Base-by-base conservation (phyloP, 371 early-diverging fungal species). In the Batkoa obscura region DNA sequence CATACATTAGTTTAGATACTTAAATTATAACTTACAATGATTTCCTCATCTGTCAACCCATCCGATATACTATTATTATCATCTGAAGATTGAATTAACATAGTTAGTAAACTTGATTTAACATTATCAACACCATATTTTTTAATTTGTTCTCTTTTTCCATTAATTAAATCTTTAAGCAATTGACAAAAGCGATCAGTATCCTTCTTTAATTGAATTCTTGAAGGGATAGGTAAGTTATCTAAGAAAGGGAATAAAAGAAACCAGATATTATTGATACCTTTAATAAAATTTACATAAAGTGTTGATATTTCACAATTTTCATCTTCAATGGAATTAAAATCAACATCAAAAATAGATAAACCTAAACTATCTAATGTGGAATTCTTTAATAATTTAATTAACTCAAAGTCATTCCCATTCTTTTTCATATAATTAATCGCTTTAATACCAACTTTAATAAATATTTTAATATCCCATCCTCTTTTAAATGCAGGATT, bases 41-140 rank as follows among this genome's bases (percentile, higher is more conserved):
- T 23, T 32, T 60, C 65, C 4, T 56, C 58, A 45, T 61, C 55
- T 0, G 62, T 61, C 2, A 64, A 41, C 2, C 31, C 48, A 30
- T 59, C 35, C 23, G 23, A 23, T 23, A 23, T 23, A 23, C 23
- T 23, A 23, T 23, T 23, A 34, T 8, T 60, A 58, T 32, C 63
- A 63, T 48, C 43, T 13, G 45, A 45, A 12, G 63, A 37, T 38
- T 65, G 59, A 10, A 66, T 55, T 54, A 66, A 55, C 48, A 63
- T 35, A 2, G 63, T 63, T 33, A 63, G 48, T n/a, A 66, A 50
- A 42, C 63, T 63, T 10, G 15, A 55, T 8, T 59, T 48, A 17
- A 46, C 23, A 10, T 58, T 47, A 2, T 59, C 48, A 13, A 23
- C 10, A 2, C 31, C 52, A 23, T 23, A 23, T 23, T 23, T 23